A percentile compares a stretch with the other conserved stretches of the same genome.
phyloP scores from a whole-genome alignment of 208 protist species.

The Leishmania gerbilli region DNA sequence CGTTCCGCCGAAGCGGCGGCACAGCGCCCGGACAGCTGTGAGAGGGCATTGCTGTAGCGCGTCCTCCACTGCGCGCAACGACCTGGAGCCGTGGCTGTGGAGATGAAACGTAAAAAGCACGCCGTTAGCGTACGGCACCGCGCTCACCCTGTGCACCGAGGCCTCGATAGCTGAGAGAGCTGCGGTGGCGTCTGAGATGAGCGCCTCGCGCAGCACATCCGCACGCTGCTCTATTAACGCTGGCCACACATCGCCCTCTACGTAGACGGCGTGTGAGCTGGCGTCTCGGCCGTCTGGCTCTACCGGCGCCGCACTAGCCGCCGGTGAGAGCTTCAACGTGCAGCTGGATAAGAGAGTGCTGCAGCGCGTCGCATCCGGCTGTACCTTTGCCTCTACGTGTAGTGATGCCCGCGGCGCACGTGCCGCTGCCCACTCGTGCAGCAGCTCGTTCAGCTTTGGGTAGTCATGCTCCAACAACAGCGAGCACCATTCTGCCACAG shows the following conservation, averaged over 20 bases:
- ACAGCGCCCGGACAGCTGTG: neutral
- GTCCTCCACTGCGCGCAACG: neutral
- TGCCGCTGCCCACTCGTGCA: neutral
- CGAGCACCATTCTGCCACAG: neutral
- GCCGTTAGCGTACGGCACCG: neutral
- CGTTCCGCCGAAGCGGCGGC: neutral
- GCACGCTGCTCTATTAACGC: conserved; percentile 5
- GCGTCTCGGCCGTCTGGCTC: neutral
- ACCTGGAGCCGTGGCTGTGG: neutral
- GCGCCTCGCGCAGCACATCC: conserved; percentile 6
- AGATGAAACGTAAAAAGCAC: conserved; percentile 14
- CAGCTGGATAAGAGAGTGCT: conserved; percentile 1
- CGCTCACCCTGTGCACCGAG: neutral
- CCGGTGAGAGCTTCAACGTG: neutral
- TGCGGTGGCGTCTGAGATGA: conserved; percentile 1
- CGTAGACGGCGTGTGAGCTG: conserved; percentile 13
- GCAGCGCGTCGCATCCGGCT: neutral
- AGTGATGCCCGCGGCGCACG: neutral
- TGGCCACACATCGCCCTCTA: conserved; percentile 18
- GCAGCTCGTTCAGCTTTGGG: conserved; percentile 14
- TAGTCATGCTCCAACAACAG: conserved; percentile 17
- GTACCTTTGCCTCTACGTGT: neutral
- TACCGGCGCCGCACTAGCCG: neutral
- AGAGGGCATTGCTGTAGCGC: conserved; percentile 17
- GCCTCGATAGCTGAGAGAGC: neutral